These are phyloP conservation scores for Physcia stellaris DNA, from an alignment of 495 filamentous ascomycete species.

Conservation along the genomic window DNA sequence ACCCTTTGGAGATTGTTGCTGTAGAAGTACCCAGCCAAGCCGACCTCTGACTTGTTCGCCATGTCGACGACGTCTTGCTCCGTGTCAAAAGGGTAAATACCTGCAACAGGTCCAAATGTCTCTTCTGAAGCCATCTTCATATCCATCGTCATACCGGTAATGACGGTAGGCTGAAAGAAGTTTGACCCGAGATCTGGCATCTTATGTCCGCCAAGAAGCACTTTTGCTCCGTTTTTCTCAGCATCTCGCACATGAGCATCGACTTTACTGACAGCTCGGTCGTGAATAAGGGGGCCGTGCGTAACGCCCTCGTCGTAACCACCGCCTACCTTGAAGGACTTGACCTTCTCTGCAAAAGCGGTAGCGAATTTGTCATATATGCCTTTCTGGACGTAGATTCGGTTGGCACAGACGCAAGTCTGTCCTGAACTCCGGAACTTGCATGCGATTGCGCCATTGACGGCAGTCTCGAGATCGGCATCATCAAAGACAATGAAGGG, in stretches of 20 bases:
- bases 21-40: constrained; percentile 80
- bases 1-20: constrained; percentile 59
- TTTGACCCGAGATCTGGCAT: constrained; percentile 52
- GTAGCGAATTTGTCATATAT: constrained; percentile 65
- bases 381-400: constrained; percentile 68
- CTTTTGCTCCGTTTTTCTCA: constrained; percentile 54
- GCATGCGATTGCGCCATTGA: constrained; percentile 57
- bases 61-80: constrained; percentile 74
- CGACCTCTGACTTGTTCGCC: constrained; percentile 64
- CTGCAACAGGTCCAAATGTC: constrained; percentile 80
- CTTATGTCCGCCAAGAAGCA: constrained; percentile 56
- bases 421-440: constrained; percentile 86
- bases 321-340: constrained; percentile 60
- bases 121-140: constrained; percentile 72
- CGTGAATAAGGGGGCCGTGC: constrained; percentile 75
- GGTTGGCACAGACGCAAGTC: constrained; percentile 84
- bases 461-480: constrained; percentile 65
- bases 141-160: constrained; percentile 65
- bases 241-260: constrained; percentile 69
- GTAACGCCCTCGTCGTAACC: constrained; percentile 59
- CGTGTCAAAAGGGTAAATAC: constrained; percentile 66
- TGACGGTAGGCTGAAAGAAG: constrained; percentile 72
- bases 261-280: constrained; percentile 60
- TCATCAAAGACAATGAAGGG: constrained; percentile 93
- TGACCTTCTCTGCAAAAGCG: constrained; percentile 61